These are phyloP conservation scores for Oxytropis ochrocephala DNA, from an alignment of 306 rosid genomes.

Conservation along the genomic window DNA sequence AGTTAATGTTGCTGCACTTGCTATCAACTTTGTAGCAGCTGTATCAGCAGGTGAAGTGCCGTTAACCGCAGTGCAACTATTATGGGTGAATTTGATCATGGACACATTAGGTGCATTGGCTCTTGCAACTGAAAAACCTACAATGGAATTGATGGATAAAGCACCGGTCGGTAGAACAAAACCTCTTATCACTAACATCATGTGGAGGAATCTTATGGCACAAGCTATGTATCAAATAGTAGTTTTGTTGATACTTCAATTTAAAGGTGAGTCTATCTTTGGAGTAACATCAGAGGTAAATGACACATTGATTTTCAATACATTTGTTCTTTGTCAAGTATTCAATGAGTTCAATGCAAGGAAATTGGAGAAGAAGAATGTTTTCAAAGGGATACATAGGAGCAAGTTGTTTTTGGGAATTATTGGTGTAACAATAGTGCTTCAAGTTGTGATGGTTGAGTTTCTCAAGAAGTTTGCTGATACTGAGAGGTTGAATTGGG, in stretches of 20 bases:
- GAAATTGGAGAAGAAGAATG: constrained; percentile 30
- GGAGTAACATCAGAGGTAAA: constrained; percentile 23
- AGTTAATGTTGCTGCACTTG: constrained; percentile 31
- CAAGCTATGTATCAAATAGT: constrained; percentile 30
- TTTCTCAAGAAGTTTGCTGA: constrained; percentile 34
- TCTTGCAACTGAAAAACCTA: constrained; percentile 31
- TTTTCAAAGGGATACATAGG: constrained; percentile 21
- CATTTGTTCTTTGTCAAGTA: constrained; percentile 34
- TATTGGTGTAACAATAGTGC: constrained; percentile 21
- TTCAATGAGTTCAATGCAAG: constrained; percentile 34
- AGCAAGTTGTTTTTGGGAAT: constrained; percentile 30
- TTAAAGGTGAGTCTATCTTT: constrained; percentile 27
- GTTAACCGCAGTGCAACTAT: constrained; percentile 25
- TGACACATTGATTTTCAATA: constrained; percentile 34
- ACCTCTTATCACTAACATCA: constrained; percentile 27
- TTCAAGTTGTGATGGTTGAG: constrained; percentile 36
- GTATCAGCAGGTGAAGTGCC: constrained; percentile 32
- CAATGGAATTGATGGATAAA: constrained; percentile 22
- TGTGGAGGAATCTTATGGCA: constrained; percentile 31
- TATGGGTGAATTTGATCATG: constrained; percentile 35
- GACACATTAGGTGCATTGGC: constrained; percentile 35
- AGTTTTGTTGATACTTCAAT: constrained; percentile 25
- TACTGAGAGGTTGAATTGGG: constrained; percentile 30
- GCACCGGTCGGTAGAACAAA: constrained; percentile 26
- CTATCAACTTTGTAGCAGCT: constrained; percentile 29